A percentile compares a stretch with the other conserved stretches of the same genome.
These are phyloP conservation scores for Meyerozyma carpophila DNA, from an alignment of 1,139 yeast species.

Conservation along the genomic window DNA sequence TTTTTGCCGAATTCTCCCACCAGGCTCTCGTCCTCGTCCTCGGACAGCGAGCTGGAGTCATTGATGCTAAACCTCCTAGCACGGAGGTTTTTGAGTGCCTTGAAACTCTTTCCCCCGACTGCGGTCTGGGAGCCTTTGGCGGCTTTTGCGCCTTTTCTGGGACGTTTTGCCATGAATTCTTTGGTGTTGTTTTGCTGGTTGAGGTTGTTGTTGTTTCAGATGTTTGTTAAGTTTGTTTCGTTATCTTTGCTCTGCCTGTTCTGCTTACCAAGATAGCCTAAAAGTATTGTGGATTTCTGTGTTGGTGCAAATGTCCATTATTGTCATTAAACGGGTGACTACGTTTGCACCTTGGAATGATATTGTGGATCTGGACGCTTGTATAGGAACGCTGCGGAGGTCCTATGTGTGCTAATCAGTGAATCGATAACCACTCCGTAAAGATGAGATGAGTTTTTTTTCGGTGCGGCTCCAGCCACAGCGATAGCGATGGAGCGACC, in stretches of 20 bases:
- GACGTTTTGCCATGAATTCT: not conserved
- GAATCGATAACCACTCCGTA: not conserved
- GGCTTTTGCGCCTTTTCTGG: not conserved
- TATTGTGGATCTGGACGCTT: not conserved
- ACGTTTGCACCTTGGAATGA: not conserved
- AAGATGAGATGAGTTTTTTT: not conserved
- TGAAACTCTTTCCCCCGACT: constrained; percentile 32
- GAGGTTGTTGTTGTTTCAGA: no score
- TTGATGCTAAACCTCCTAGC: constrained; percentile 34
- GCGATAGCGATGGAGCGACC: not conserved
- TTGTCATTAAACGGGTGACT: not conserved
- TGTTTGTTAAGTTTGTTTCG: no score
- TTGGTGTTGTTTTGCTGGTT: not conserved
- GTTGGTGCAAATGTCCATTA: not conserved
- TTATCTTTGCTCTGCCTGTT: no score
- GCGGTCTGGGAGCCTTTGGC: constrained; percentile 4
- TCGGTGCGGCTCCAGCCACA: not conserved
- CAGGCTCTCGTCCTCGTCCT: constrained; percentile 9
- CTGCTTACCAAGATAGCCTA: not conserved
- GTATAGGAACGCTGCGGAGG: not conserved
- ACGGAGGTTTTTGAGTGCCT: constrained; percentile 15
- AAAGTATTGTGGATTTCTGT: not conserved
- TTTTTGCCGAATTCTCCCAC: constrained; percentile 12
- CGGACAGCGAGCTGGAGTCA: constrained; percentile 25
- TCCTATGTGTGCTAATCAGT: not conserved